These are phyloP conservation scores for Erodium texanum DNA, from an alignment of 441 rosid genomes.

Conservation along the genomic window DNA sequence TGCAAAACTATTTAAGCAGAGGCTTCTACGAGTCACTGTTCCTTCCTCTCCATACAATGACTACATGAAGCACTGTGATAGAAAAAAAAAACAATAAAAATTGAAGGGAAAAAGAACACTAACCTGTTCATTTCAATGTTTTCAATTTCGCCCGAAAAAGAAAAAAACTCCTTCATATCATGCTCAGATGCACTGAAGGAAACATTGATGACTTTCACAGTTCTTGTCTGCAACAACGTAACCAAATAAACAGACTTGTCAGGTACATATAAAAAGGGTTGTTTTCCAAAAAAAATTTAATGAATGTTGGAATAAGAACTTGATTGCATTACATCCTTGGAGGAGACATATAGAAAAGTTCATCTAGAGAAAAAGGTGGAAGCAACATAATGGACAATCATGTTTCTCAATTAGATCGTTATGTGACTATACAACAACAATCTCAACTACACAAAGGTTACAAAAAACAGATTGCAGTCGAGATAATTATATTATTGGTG, in stretches of 20 bases:
- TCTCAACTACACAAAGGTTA: not conserved
- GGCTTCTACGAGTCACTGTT: not conserved
- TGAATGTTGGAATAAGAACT: not conserved
- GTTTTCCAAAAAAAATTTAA: not conserved
- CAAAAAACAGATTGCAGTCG: not conserved
- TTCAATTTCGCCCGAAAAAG: constrained; percentile 64
- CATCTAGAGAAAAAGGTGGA: not conserved
- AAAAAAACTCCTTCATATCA: constrained; percentile 57
- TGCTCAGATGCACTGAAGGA: constrained; percentile 43
- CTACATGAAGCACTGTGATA: not conserved
- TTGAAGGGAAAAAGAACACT: constrained; percentile 2
- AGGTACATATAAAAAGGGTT: not conserved
- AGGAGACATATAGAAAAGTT: not conserved
- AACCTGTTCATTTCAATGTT: constrained; percentile 43
- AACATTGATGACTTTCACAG: constrained; percentile 26
- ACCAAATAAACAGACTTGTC: constrained; percentile 1
- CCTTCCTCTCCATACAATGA: not conserved
- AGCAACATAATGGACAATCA: not conserved
- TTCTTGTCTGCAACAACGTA: not conserved
- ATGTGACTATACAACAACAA: not conserved
- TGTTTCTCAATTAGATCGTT: not conserved
- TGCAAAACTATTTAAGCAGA: not conserved
- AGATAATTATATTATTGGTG: not conserved
- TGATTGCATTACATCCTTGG: not conserved
- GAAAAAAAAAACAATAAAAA: constrained; percentile 12